Evolutionary conservation across 306 rosid species (phyloP), one percentile per base, ranked within the genome.

Genomic region (Psophocarpus tetragonolobus): DNA sequence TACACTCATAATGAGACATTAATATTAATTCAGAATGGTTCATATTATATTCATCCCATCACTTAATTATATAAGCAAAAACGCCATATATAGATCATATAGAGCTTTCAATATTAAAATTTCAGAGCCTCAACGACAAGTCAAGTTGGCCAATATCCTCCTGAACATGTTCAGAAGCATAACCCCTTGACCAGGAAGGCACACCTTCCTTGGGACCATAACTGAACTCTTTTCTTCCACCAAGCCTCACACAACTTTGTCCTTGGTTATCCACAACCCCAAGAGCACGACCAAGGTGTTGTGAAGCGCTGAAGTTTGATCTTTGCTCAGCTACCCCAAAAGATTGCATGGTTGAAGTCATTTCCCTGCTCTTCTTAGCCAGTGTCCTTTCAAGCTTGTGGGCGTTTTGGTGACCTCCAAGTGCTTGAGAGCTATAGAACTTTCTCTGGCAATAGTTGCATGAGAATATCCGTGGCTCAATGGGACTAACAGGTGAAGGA

Each of bases 351-450:
- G 84, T 32, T 3, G 93, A 87, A 48, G 53, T 44, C 1, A 90
- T 50, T 80, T 90, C 94, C 47, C 91, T 83, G 81, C 96, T 91
- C 79, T 90, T 94, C 88, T 94, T 94, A 6, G 98, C 98, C 26
- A 94, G 83, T 3, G 96, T 91, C 20, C 98, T 79, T 71, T 91
- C 98, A 1, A 94, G 89, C 71, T 91, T 94, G 80, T 94, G 98
- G 48, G 98, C 98, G 75, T 94, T 94, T 51, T 94, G 98, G 78
- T 94, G 98, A 0, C 98, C 98, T 0, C 98, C 98, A 3, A 94
- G 83, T 0, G 97, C 98, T 67, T 94, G 98, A 0, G 97, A 94
- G 42, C 97, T 94, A 61, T 89, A 90, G 35, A 94, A 94, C 70
- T 91, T 89, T 36, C 94, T 87, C 80, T 91, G 92, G 81, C 98